Base-by-base conservation (phyloP, 495 filamentous ascomycete genomes). In the Penicillium herquei region DNA sequence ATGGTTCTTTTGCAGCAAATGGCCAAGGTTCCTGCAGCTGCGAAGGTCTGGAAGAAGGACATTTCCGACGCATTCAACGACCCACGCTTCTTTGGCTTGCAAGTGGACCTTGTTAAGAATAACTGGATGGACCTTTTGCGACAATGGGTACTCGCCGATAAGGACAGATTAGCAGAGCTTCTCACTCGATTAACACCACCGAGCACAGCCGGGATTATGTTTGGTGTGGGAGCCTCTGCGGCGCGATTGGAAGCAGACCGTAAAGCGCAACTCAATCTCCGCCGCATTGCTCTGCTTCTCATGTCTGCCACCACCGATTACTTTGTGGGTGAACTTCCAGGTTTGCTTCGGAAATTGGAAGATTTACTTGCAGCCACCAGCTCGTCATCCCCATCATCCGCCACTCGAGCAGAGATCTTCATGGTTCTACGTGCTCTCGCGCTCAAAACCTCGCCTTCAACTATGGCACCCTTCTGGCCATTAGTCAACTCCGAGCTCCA, bases 141-240 rank as follows among this genome's bases (percentile, higher is more conserved):
- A 41, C 89, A 96, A 65, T 95, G 90, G 87, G 78, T 85, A 13
- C 70, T 93, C 13, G 81, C 79, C 14, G 94, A 99, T 62, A 96
- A 94, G 67, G 94, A 97, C 54, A 84, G 90, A 16, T 82, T 99
- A 69, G 73, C 84, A 1, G 95, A 98, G 52, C 72, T 96, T 3
- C 68, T 98, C 12, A 77, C 81, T 39, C 85, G 91, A 26, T 78
- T 98, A 35, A 85, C 89, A 6, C 81, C 92, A 3, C 94, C 94
- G 8, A 91, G 91, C 13, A 89, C 94, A n/a, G 95, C 94, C 0
- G 95, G 94, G 13, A 96, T 98, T 52, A 91, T 99, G 68, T 99
- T 99, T 58, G 94, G 94, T 18, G 94, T 99, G 6, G 94, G 94
- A 48, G 95, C 94, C 7, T 92, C 89, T 34, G 93, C 92, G 18